Percentiles rank a stretch among this genome's conserved stretches.
Evolutionary conservation across 768 basidiomycete species (phyloP).

Genomic region (Amanita pallidorosea): DNA sequence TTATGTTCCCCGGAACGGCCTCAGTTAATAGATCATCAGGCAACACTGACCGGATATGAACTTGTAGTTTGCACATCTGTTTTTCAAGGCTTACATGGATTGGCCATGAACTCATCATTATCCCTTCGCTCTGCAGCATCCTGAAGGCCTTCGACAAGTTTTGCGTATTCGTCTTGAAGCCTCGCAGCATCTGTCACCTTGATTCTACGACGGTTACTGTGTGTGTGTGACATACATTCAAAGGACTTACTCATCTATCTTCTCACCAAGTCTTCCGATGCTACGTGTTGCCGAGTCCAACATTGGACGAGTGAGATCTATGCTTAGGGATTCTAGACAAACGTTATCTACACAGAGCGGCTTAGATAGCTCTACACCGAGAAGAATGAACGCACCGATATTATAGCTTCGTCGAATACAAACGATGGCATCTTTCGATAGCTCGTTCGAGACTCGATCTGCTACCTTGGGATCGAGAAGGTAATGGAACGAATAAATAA

Average conservation of each 20-base stretch:
- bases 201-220: conserved; percentile 48
- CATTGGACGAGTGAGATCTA: conserved; percentile 96
- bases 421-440: conserved; percentile 98
- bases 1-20: conserved; percentile 95
- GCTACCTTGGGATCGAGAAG: conserved; percentile 98
- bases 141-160: conserved; percentile 87
- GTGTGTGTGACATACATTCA: background rate
- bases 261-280: conserved; percentile 75
- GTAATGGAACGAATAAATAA: conserved; percentile 99
- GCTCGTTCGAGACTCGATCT: conserved; percentile 96
- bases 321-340: conserved; percentile 96
- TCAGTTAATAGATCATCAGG: conserved; percentile 93
- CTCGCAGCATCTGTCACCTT: conserved; percentile 90
- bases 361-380: background rate
- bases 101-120: conserved; percentile 81
- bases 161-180: conserved; percentile 93
- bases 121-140: conserved; percentile 53
- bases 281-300: conserved; percentile 88
- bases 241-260: conserved; percentile 80
- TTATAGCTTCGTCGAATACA: conserved; percentile 99
- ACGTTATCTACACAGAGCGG: conserved; percentile 80
- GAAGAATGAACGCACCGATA: conserved; percentile 54
- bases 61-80: background rate
- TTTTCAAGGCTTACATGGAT: conserved; percentile 52
- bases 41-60: conserved; percentile 42